A percentile compares a stretch with the other conserved stretches of the same genome.
Conservation (phyloP, 2,329 filamentous ascomycete species). For the Pseudogymnoascus sp. region DNA sequence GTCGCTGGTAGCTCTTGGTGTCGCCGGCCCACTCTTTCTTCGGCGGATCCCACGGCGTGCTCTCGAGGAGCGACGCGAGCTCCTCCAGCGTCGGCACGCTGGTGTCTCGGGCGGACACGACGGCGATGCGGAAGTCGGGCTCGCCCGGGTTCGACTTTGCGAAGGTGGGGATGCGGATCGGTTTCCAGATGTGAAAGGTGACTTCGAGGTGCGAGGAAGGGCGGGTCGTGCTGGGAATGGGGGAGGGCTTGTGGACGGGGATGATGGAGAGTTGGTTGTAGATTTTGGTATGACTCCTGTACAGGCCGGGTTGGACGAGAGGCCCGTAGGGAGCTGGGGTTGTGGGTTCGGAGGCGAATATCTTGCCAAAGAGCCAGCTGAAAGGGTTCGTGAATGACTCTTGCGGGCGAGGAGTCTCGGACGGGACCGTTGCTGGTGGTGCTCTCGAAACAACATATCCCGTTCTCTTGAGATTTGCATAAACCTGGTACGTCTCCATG, state of each 20-base stretch:
- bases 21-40: slow-evolving; percentile 30
- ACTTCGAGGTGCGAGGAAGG: slow-evolving; percentile 22
- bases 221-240: slow-evolving; percentile 24
- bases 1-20: slow-evolving; percentile 59
- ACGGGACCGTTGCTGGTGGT: slow-evolving; percentile 27
- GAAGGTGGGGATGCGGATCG: slow-evolving; percentile 49
- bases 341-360: slow-evolving; percentile 19
- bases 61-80: slow-evolving; percentile 61
- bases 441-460: slow-evolving; percentile 78
- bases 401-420: neutral
- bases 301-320: slow-evolving; percentile 52
- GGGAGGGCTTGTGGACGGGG: slow-evolving; percentile 56
- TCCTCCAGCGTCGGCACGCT: slow-evolving; percentile 65
- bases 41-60: slow-evolving; percentile 61
- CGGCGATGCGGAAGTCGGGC: slow-evolving; percentile 78
- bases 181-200: slow-evolving; percentile 77
- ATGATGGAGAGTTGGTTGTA: slow-evolving; percentile 71
- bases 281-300: slow-evolving; percentile 60
- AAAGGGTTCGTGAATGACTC: slow-evolving; percentile 20
- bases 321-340: slow-evolving; percentile 38
- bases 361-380: slow-evolving; percentile 24
- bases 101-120: slow-evolving; percentile 67
- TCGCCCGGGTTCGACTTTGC: slow-evolving; percentile 69
- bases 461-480: slow-evolving; percentile 69
- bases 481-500: slow-evolving; percentile 81